Evolutionary conservation across 1,284 basidiomycete species (phyloP).

Genomic region (Cutaneotrichosporon curvatum): DNA sequence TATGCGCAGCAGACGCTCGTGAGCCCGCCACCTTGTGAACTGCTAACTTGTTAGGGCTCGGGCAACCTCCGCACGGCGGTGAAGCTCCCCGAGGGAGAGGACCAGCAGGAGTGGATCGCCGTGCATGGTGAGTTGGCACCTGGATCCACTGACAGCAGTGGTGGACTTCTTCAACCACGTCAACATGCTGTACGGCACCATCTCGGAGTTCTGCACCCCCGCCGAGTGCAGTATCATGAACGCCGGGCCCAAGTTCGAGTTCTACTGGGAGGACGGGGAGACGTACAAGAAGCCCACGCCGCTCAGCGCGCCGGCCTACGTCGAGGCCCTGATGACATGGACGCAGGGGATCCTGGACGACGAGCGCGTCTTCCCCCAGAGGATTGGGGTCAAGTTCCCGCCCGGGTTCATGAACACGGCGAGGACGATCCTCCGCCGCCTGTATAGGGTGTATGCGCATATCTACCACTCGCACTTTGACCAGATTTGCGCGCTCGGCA

Average conservation of each 20-base stretch:
- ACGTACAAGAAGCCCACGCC: slow-evolving; percentile 90
- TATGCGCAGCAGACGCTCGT: slow-evolving; percentile 96
- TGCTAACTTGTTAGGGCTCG: slow-evolving; percentile 59
- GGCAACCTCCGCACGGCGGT: slow-evolving; percentile 87
- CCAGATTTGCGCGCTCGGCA: slow-evolving; percentile 94
- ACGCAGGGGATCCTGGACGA: slow-evolving; percentile 89
- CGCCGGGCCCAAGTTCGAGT: slow-evolving; percentile 96
- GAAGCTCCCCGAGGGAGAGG: slow-evolving; percentile 86
- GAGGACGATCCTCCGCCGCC: slow-evolving; percentile 80
- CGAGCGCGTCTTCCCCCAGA: slow-evolving; percentile 86
- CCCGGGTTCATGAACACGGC: slow-evolving; percentile 84
- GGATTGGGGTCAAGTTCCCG: slow-evolving; percentile 90
- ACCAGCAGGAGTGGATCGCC: slow-evolving; percentile 91
- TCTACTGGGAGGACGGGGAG: slow-evolving; percentile 95
- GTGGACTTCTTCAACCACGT: slow-evolving; percentile 95
- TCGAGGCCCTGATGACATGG: slow-evolving; percentile 99
- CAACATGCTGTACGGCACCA: slow-evolving; percentile 92
- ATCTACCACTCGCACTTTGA: slow-evolving; percentile 99
- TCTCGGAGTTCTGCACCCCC: slow-evolving; percentile 93
- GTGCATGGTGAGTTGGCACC: slow-evolving; percentile 69
- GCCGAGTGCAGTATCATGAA: slow-evolving; percentile 99
- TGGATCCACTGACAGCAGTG: slow-evolving; percentile 49
- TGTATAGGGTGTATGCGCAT: slow-evolving; percentile 97
- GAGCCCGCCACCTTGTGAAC: background rate
- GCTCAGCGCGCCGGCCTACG: slow-evolving; percentile 89